These are phyloP conservation scores for Pichia sp. DNA, from an alignment of 1,139 yeast species.

Conservation along the genomic window DNA sequence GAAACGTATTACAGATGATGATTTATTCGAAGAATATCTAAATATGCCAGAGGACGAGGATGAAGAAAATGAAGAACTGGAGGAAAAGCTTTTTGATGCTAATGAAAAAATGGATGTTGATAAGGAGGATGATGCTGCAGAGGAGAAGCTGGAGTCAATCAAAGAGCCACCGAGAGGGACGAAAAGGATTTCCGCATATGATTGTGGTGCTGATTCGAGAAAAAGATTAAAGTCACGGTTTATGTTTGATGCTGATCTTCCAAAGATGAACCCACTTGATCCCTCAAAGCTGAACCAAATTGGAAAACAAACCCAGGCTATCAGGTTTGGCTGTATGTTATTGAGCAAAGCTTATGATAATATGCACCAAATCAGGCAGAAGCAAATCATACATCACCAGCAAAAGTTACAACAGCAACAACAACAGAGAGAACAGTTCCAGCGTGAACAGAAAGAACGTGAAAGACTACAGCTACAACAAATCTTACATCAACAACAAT, in stretches of 20 bases:
- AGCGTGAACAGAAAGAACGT: slow-evolving; percentile 23
- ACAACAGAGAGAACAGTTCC: slow-evolving; percentile 40
- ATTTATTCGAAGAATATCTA: slow-evolving; percentile 39
- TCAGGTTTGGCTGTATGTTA: slow-evolving; percentile 88
- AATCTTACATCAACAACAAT: slow-evolving; percentile 6
- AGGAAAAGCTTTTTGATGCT: slow-evolving; percentile 7
- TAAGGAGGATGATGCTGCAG: slow-evolving; percentile 24
- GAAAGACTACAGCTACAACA: slow-evolving; percentile 11
- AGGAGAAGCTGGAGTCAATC: slow-evolving; percentile 21
- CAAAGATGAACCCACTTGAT: slow-evolving; percentile 58
- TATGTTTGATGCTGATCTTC: slow-evolving; percentile 67
- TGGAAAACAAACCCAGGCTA: slow-evolving; percentile 81
- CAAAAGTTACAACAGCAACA: slow-evolving; percentile 51
- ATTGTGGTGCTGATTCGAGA: slow-evolving; percentile 48
- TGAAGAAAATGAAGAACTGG: slow-evolving; percentile 31
- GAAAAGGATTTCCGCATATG: slow-evolving; percentile 44
- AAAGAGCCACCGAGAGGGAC: slow-evolving; percentile 4
- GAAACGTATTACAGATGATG: slow-evolving; percentile 40
- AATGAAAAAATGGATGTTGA: not conserved
- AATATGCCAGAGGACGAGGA: slow-evolving; percentile 23
- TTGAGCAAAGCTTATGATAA: slow-evolving; percentile 80
- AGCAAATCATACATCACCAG: slow-evolving; percentile 43
- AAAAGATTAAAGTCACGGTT: slow-evolving; percentile 65
- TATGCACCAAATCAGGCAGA: slow-evolving; percentile 42
- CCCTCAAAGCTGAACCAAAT: slow-evolving; percentile 72